Percentiles rank a stretch among this genome's conserved stretches.
These are phyloP conservation scores for Claviceps monticola DNA, from an alignment of 2,329 filamentous ascomycete species.

Conservation along the genomic window DNA sequence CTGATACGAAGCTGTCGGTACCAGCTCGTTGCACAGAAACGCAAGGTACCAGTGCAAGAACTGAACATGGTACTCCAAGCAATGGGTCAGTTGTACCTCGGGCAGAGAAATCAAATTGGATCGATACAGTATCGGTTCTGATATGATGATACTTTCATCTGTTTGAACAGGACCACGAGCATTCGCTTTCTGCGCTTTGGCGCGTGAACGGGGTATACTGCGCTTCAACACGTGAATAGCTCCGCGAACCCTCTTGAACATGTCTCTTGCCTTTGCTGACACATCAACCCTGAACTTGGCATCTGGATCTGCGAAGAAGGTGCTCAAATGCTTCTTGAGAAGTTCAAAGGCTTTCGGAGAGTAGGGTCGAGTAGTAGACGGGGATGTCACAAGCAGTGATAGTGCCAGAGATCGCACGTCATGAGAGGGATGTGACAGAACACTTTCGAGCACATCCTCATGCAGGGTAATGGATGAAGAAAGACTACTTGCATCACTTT, in stretches of 20 bases:
- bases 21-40: constrained; percentile 62
- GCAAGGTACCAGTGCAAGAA: constrained; percentile 64
- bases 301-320: constrained; percentile 72
- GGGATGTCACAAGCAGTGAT: constrained; percentile 64
- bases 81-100: constrained; percentile 22
- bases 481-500: constrained; percentile 4
- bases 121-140: constrained; percentile 22
- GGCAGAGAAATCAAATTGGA: constrained; percentile 26
- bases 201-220: constrained; percentile 23
- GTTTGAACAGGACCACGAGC: neutral
- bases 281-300: constrained; percentile 76
- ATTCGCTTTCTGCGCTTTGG: constrained; percentile 22
- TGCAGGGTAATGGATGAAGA: constrained; percentile 21
- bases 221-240: constrained; percentile 44
- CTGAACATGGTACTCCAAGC: constrained; percentile 35
- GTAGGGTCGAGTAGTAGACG: constrained; percentile 60
- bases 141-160: constrained; percentile 3
- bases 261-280: constrained; percentile 56
- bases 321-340: constrained; percentile 50
- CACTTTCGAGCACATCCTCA: constrained; percentile 32
- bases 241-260: constrained; percentile 62
- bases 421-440: constrained; percentile 42
- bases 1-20: constrained; percentile 76
- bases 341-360: constrained; percentile 45
- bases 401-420: constrained; percentile 67